Evolutionary conservation across 352 stramenopile genomes (phyloP).

Genomic region (Pythium vanterpoolii): DNA sequence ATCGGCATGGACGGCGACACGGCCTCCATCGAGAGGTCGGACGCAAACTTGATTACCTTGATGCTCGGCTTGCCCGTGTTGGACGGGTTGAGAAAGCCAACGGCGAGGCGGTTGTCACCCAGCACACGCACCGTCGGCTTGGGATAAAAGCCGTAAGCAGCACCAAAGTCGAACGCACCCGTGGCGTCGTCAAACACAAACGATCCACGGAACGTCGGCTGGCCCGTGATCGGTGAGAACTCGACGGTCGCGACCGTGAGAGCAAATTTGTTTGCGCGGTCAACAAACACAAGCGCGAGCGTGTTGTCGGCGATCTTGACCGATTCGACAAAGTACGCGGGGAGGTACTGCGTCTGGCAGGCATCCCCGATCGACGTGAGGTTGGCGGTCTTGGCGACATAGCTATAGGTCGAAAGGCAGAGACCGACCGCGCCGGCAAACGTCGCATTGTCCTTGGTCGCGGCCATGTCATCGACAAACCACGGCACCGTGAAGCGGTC

Average conservation of each 20-base stretch:
- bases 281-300: slow-evolving; percentile 65
- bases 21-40: slow-evolving; percentile 47
- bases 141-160: slow-evolving; percentile 58
- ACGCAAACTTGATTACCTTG: slow-evolving; percentile 66
- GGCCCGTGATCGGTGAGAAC: slow-evolving; percentile 51
- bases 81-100: slow-evolving; percentile 75
- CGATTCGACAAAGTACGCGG: slow-evolving; percentile 69
- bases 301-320: slow-evolving; percentile 58
- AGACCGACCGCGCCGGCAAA: slow-evolving; percentile 42
- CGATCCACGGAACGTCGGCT: slow-evolving; percentile 61
- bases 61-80: slow-evolving; percentile 70
- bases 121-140: slow-evolving; percentile 58
- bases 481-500: slow-evolving; percentile 63
- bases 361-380: slow-evolving; percentile 29
- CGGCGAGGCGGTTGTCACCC: slow-evolving; percentile 46
- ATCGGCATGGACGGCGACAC: slow-evolving; percentile 60
- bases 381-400: slow-evolving; percentile 24
- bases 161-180: slow-evolving; percentile 69
- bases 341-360: slow-evolving; percentile 57
- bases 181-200: slow-evolving; percentile 63
- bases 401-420: slow-evolving; percentile 48
- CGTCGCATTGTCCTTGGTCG: slow-evolving; percentile 48
- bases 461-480: slow-evolving; percentile 48
- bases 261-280: slow-evolving; percentile 70
- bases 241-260: slow-evolving; percentile 66